These are phyloP conservation scores for Nannizziopsis barbatae DNA, from an alignment of 2,329 filamentous ascomycete species.

Conservation along the genomic window DNA sequence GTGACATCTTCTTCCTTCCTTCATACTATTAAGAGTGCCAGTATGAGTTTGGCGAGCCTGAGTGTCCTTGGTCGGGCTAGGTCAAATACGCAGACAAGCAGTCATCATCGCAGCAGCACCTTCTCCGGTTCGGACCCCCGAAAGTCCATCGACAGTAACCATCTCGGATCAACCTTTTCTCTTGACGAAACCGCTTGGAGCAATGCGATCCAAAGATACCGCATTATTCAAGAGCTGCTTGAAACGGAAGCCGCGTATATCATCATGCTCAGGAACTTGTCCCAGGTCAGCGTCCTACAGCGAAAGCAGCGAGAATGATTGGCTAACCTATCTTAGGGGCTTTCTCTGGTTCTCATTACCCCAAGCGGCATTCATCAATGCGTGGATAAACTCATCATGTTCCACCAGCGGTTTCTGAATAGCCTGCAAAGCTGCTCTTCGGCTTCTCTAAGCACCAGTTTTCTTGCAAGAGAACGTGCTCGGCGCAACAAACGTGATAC, in stretches of 20 bases:
- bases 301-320: not conserved
- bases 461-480: not conserved
- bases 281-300: constrained; percentile 51
- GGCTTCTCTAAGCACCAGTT: not conserved
- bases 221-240: constrained; percentile 75
- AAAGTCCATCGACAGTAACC: constrained; percentile 48
- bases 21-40: constrained; percentile 69
- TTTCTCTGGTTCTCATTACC: constrained; percentile 61
- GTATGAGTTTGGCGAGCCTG: constrained; percentile 61
- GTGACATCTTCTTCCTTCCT: constrained; percentile 69
- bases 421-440: constrained; percentile 50
- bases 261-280: constrained; percentile 71
- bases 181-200: constrained; percentile 60
- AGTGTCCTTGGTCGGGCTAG: constrained; percentile 56
- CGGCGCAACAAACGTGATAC: not conserved
- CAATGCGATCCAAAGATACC: constrained; percentile 62
- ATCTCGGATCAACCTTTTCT: constrained; percentile 33
- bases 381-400: constrained; percentile 63
- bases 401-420: constrained; percentile 71
- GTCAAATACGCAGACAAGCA: constrained; percentile 49
- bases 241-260: constrained; percentile 82
- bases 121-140: constrained; percentile 58
- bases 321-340: constrained; percentile 40
- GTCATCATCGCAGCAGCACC: constrained; percentile 43
- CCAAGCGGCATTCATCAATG: constrained; percentile 67